Evolutionary conservation across 352 stramenopile species (phyloP).

Genomic region (Pelagophyceae sp.): DNA sequence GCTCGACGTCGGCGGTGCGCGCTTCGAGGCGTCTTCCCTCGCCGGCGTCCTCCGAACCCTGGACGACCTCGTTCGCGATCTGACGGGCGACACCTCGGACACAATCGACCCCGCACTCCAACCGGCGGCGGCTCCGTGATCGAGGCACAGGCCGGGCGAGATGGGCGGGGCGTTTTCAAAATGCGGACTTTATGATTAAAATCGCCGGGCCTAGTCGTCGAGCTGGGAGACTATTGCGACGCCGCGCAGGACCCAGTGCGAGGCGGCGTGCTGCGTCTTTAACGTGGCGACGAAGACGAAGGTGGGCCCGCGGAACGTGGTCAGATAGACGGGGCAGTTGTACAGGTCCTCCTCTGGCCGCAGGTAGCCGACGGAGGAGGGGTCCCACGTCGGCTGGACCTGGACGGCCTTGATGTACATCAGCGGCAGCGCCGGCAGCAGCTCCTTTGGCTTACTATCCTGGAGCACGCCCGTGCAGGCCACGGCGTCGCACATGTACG

Average conservation of each 20-base stretch:
- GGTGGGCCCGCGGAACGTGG: conserved; percentile 70
- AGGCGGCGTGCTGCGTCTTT: conserved; percentile 41
- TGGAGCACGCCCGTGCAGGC: conserved; percentile 47
- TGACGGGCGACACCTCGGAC: too few species aligned
- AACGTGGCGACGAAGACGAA: conserved; percentile 81
- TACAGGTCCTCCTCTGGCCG: conserved; percentile 66
- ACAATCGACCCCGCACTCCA: too few species aligned
- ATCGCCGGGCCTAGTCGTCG: too few species aligned
- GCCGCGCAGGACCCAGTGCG: conserved; percentile 67
- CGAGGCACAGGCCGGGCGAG: too few species aligned
- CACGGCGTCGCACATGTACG: conserved; percentile 81
- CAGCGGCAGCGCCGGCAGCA: conserved; percentile 69
- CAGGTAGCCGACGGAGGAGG: conserved; percentile 71
- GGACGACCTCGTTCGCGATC: too few species aligned
- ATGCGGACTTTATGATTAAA: not conserved
- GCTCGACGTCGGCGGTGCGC: too few species aligned
- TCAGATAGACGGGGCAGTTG: conserved; percentile 80
- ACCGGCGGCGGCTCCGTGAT: too few species aligned
- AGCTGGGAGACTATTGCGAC: conserved; percentile 73
- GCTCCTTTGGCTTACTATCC: conserved; percentile 71
- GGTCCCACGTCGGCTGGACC: conserved; percentile 70
- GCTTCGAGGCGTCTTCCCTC: too few species aligned
- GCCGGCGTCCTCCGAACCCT: too few species aligned
- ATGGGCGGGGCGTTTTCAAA: not conserved
- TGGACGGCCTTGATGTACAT: conserved; percentile 78